A percentile compares a stretch with the other conserved stretches of the same genome.
Conservation (phyloP, 129 eudicot species). For the Gnaphalium uliginosum region DNA sequence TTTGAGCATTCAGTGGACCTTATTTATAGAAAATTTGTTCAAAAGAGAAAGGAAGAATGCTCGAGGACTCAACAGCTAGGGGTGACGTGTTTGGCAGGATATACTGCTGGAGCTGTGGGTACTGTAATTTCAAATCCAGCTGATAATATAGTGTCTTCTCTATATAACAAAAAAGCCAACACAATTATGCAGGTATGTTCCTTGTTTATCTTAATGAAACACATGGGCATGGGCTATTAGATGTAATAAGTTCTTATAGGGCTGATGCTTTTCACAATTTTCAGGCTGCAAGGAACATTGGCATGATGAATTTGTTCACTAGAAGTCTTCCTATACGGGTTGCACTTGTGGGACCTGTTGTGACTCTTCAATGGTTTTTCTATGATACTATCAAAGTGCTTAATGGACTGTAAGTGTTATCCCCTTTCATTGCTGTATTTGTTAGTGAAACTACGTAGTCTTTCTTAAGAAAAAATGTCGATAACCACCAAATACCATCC, state of each 20-base stretch:
- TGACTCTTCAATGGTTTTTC: conserved; percentile 87
- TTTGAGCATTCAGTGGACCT: conserved; percentile 91
- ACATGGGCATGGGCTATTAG: background rate
- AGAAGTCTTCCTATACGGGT: conserved; percentile 89
- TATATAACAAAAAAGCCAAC: conserved; percentile 74
- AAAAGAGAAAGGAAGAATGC: conserved; percentile 75
- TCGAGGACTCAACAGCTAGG: conserved; percentile 76
- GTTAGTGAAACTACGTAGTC: background rate
- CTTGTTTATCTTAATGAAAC: background rate
- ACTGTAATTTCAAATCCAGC: conserved; percentile 89
- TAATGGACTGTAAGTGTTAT: conserved; percentile 79
- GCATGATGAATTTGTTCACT: conserved; percentile 69
- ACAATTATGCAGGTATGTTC: conserved; percentile 53
- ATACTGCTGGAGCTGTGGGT: conserved; percentile 87
- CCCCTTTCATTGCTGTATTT: background rate
- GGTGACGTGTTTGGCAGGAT: conserved; percentile 83
- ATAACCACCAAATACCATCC: background rate
- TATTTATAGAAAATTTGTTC: conserved; percentile 52
- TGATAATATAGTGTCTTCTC: conserved; percentile 73
- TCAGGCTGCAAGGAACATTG: conserved; percentile 76
- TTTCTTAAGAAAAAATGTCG: background rate
- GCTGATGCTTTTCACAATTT: background rate
- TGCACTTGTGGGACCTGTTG: conserved; percentile 81
- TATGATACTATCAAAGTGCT: conserved; percentile 82
- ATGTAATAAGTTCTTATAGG: background rate